phyloP scores from a whole-genome alignment of 2,329 filamentous ascomycete species.

The Parasarocladium wereldwijsianum region DNA sequence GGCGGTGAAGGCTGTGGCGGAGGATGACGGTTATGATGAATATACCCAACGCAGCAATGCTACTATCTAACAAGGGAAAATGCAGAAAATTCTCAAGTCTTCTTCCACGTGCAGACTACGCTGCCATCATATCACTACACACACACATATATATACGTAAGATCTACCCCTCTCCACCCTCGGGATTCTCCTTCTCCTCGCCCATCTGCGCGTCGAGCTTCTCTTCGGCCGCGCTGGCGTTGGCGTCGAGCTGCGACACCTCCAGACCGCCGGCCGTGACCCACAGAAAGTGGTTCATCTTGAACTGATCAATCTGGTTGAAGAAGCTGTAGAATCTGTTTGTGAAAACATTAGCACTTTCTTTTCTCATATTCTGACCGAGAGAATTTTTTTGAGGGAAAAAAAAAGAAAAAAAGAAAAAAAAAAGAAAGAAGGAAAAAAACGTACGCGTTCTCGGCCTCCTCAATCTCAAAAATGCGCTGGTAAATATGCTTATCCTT shows the following conservation, averaged over 20 bases:
- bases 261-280: constrained; percentile 54
- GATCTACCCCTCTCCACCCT: constrained; percentile 28
- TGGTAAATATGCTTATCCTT: constrained; percentile 88
- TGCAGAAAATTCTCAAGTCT: too few relatives aligned
- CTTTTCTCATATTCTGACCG: background rate
- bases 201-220: constrained; percentile 30
- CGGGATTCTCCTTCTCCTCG: constrained; percentile 37
- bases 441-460: constrained; percentile 71
- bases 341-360: constrained; percentile 5
- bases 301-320: constrained; percentile 64
- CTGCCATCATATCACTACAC: background rate
- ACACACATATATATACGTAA: background rate
- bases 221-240: constrained; percentile 10
- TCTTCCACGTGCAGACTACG: too few relatives aligned
- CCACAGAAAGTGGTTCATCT: constrained; percentile 59
- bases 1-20: too few relatives aligned
- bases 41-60: too few relatives aligned
- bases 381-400: too few relatives aligned
- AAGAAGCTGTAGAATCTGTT: constrained; percentile 62
- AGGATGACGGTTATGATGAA: too few relatives aligned
- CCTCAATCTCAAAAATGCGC: constrained; percentile 80
- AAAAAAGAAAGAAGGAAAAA: background rate
- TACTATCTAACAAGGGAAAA: too few relatives aligned
- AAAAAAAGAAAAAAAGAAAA: too few relatives aligned
- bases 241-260: constrained; percentile 33